phyloP scores from a whole-genome alignment of 2,329 filamentous ascomycete genomes.

The Fusarium nodosum region DNA sequence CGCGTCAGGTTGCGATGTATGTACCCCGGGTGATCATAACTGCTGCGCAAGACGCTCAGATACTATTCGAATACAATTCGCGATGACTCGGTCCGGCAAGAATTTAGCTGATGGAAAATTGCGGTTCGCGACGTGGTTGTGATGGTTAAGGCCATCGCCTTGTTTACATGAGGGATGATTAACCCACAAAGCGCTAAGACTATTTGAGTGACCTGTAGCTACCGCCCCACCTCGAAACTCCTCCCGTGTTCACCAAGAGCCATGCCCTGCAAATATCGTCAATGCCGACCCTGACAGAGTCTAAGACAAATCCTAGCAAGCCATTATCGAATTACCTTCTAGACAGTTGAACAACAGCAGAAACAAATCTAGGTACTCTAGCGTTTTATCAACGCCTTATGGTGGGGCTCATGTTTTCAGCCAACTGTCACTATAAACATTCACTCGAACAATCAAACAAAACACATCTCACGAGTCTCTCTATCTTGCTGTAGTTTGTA shows the following conservation, averaged over 20 bases:
- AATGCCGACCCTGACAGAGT: conserved; percentile 19
- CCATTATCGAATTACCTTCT: background rate
- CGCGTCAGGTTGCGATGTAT: conserved; percentile 44
- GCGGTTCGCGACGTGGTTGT: conserved; percentile 48
- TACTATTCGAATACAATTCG: conserved; percentile 29
- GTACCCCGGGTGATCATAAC: background rate
- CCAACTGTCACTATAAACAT: background rate
- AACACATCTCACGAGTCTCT: background rate
- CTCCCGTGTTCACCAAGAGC: conserved; percentile 13
- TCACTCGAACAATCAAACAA: background rate
- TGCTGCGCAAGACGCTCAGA: background rate
- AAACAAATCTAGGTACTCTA: background rate
- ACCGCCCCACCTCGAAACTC: conserved; percentile 38
- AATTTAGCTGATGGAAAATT: conserved; percentile 37
- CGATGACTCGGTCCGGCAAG: conserved; percentile 29
- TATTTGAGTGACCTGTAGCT: conserved; percentile 15
- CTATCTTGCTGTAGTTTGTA: conserved; percentile 5
- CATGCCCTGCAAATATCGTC: conserved; percentile 23
- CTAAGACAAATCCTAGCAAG: conserved; percentile 5
- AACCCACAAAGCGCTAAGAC: conserved; percentile 43
- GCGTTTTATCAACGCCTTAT: background rate
- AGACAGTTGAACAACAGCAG: background rate
- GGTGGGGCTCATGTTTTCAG: background rate
- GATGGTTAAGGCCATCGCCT: conserved; percentile 48
- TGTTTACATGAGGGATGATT: conserved; percentile 51